Percentiles rank a stretch among this genome's conserved stretches.
Conservation (phyloP, 2,329 filamentous ascomycete genomes). For the Colletotrichum shisoi region DNA sequence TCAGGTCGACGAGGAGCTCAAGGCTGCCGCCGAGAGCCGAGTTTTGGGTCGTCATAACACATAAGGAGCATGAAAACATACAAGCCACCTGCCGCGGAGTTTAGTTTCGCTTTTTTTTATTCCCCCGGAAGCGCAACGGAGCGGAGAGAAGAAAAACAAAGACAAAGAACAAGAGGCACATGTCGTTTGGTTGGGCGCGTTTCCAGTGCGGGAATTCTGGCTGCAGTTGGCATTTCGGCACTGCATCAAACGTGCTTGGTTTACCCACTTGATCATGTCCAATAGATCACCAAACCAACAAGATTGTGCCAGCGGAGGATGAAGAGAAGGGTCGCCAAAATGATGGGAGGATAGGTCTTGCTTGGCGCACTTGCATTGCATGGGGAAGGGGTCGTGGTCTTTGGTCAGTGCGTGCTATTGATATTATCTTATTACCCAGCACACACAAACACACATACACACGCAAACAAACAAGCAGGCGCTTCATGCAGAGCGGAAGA, state of each 20-base stretch:
- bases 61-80: conserved; percentile 7
- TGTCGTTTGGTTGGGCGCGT: conserved; percentile 1
- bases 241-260: conserved; percentile 9
- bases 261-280: conserved; percentile 6
- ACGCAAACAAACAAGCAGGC: conserved; percentile 1
- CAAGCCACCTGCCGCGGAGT: not conserved
- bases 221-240: conserved; percentile 8
- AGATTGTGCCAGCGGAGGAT: not conserved
- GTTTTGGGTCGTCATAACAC: not conserved
- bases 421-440: not conserved
- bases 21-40: conserved; percentile 32
- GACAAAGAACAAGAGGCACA: conserved; percentile 13
- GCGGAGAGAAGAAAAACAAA: not conserved
- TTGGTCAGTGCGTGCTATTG: not conserved
- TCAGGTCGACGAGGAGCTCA: conserved; percentile 73
- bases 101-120: no score
- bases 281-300: conserved; percentile 9
- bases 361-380: conserved; percentile 17
- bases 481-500: not conserved
- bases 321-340: not conserved
- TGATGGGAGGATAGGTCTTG: not conserved
- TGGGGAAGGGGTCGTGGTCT: not conserved
- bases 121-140: not conserved
- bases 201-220: not conserved
- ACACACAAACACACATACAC: not conserved